Conservation (phyloP, 1,284 basidiomycete genomes). For the Irpex sp. region DNA sequence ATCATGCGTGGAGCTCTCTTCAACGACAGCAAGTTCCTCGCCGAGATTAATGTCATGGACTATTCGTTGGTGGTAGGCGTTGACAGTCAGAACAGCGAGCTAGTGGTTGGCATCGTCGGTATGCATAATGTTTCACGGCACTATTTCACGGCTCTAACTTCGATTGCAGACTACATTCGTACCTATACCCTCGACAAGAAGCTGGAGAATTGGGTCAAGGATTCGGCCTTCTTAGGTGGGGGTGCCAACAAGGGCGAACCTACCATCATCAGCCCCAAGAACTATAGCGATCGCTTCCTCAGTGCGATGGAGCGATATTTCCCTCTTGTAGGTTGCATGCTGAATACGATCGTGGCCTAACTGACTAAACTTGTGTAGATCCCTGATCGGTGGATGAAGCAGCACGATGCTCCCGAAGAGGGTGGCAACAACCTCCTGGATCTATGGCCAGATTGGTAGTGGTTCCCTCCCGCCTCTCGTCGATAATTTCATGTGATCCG, state of each 20-base stretch:
- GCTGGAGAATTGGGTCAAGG: slow-evolving; percentile 96
- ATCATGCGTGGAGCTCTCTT: slow-evolving; percentile 87
- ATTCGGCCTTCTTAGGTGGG: slow-evolving; percentile 79
- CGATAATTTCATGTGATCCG: not conserved
- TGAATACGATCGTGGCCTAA: not conserved
- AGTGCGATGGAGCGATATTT: slow-evolving; percentile 94
- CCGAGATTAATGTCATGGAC: slow-evolving; percentile 98
- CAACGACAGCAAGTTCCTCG: slow-evolving; percentile 94
- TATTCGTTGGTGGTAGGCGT: slow-evolving; percentile 97
- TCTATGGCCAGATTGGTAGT: slow-evolving; percentile 51
- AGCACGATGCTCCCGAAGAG: slow-evolving; percentile 70
- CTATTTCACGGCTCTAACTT: slow-evolving; percentile 1
- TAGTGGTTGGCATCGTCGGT: slow-evolving; percentile 97
- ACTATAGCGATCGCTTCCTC: slow-evolving; percentile 86
- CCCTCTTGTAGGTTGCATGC: slow-evolving; percentile 53
- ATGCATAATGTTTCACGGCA: slow-evolving; percentile 27
- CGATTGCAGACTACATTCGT: slow-evolving; percentile 76
- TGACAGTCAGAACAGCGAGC: slow-evolving; percentile 76
- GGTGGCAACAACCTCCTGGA: slow-evolving; percentile 54
- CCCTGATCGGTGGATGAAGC: slow-evolving; percentile 87
- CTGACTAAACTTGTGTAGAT: slow-evolving; percentile 41
- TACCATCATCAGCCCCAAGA: slow-evolving; percentile 85
- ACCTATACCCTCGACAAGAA: slow-evolving; percentile 99
- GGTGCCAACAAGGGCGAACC: slow-evolving; percentile 81
- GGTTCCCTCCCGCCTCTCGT: not conserved